A percentile compares a stretch with the other conserved stretches of the same genome.
Conservation (phyloP, 495 filamentous ascomycete genomes). For the Rhizodiscina lignyota region DNA sequence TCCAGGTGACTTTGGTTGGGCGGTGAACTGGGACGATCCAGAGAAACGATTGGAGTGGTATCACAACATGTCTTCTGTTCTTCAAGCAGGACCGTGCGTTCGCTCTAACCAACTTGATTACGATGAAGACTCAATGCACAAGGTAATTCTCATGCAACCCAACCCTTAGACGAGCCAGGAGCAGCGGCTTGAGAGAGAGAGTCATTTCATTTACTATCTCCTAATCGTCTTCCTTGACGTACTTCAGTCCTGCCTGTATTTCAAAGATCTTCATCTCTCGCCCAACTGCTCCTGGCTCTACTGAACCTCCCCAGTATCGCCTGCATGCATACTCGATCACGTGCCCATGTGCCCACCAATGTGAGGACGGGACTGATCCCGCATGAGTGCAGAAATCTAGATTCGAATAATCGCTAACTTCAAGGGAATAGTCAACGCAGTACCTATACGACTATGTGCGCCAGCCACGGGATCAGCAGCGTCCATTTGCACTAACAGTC, state of each 20-base stretch:
- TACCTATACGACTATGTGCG: slow-evolving; percentile 74
- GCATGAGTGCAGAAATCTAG: no score
- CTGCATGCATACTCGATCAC: no score
- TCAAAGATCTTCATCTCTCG: no score
- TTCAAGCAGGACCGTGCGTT: slow-evolving; percentile 68
- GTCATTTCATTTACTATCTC: not conserved
- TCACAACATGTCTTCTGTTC: slow-evolving; percentile 77
- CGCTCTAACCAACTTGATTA: slow-evolving; percentile 89
- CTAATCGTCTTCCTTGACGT: no score
- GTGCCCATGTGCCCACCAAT: no score
- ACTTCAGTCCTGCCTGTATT: no score
- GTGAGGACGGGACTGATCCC: no score
- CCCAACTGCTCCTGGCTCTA: no score
- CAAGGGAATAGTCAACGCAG: slow-evolving; percentile 34
- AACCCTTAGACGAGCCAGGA: not conserved
- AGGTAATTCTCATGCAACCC: slow-evolving; percentile 13
- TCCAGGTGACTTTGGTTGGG: slow-evolving; percentile 80
- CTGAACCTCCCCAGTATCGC: no score
- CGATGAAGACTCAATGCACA: slow-evolving; percentile 84
- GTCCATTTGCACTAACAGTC: slow-evolving; percentile 77
- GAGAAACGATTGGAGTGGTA: slow-evolving; percentile 77
- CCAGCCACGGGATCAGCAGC: slow-evolving; percentile 35
- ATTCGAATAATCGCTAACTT: slow-evolving; percentile 4
- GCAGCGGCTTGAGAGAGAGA: not conserved
- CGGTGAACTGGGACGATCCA: slow-evolving; percentile 77